Evolutionary conservation across 2,329 filamentous ascomycete species (phyloP).

Genomic region (Tricladium varicosporioides): DNA sequence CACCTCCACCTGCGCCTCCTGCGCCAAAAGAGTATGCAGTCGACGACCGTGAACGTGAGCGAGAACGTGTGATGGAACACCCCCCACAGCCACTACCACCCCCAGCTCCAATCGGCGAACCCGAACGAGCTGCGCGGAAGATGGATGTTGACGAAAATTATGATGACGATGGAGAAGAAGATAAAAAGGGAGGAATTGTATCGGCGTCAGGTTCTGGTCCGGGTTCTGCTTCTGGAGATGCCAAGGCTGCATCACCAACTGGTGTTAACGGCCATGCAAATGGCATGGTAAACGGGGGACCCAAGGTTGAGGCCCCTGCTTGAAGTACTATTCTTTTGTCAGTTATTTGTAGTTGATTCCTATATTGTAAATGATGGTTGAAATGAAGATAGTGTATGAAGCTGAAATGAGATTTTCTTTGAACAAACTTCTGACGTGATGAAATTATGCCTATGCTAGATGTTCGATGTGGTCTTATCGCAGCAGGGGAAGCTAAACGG

Average conservation of each 20-base stretch:
- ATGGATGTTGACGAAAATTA: constrained; percentile 99
- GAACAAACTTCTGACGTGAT: too few species aligned
- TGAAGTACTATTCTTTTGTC: constrained; percentile 8
- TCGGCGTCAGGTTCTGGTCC: constrained; percentile 46
- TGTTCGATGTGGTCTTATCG: too few species aligned
- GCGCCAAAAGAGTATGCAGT: constrained; percentile 49
- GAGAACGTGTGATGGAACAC: constrained; percentile 35
- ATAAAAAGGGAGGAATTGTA: constrained; percentile 59
- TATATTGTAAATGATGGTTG: constrained; percentile 2
- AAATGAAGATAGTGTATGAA: not conserved
- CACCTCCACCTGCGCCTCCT: constrained; percentile 42
- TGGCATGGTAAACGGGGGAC: constrained; percentile 30
- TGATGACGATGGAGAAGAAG: constrained; percentile 89
- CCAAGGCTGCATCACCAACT: constrained; percentile 51
- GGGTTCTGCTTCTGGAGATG: constrained; percentile 41
- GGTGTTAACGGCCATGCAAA: constrained; percentile 34
- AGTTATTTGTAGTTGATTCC: not conserved
- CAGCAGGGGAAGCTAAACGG: too few species aligned
- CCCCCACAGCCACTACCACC: constrained; percentile 40
- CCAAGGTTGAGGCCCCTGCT: constrained; percentile 30
- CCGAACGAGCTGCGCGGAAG: constrained; percentile 79
- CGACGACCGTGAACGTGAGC: constrained; percentile 50
- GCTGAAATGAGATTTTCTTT: too few species aligned
- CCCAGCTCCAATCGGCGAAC: constrained; percentile 63
- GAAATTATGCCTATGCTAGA: too few species aligned